phyloP scores from a whole-genome alignment of 805 yeast genomes.

The Wickerhamiella azyma region DNA sequence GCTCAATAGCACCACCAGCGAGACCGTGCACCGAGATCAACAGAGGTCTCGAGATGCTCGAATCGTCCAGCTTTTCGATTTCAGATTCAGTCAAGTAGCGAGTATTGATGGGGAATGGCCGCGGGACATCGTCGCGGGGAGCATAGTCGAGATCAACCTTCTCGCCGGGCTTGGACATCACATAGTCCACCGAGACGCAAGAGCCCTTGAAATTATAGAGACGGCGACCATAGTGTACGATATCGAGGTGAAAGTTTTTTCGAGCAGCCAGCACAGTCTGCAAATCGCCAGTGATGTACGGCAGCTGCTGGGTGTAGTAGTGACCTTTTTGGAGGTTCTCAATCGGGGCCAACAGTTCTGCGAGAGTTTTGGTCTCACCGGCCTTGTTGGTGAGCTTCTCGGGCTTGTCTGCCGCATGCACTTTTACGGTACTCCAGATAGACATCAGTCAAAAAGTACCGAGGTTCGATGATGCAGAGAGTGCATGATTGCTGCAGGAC shows the following conservation, averaged over 20 bases:
- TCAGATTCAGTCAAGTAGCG: constrained; percentile 40
- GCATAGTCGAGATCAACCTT: constrained; percentile 22
- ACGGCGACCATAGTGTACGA: constrained; percentile 66
- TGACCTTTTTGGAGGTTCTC: constrained; percentile 37
- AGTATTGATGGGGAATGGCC: constrained; percentile 36
- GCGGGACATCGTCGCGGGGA: constrained; percentile 24
- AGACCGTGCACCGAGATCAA: constrained; percentile 60
- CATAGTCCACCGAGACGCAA: constrained; percentile 62
- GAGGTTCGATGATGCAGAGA: background rate
- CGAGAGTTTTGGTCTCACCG: constrained; percentile 8
- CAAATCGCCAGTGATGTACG: constrained; percentile 53
- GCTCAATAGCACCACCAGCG: constrained; percentile 76
- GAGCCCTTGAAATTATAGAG: constrained; percentile 57
- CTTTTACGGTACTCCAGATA: constrained; percentile 14
- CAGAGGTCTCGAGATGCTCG: constrained; percentile 37
- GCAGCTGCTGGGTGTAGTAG: constrained; percentile 46
- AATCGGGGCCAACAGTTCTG: constrained; percentile 25
- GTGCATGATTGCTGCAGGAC: background rate
- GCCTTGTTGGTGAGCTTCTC: constrained; percentile 6
- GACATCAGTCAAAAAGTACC: background rate
- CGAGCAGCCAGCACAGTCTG: constrained; percentile 65
- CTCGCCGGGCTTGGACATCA: constrained; percentile 28
- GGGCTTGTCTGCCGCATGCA: constrained; percentile 12
- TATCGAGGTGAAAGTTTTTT: constrained; percentile 37
- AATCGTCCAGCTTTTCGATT: constrained; percentile 24